phyloP scores from a whole-genome alignment of 768 basidiomycete genomes.

The Kwoniella botswanensis region DNA sequence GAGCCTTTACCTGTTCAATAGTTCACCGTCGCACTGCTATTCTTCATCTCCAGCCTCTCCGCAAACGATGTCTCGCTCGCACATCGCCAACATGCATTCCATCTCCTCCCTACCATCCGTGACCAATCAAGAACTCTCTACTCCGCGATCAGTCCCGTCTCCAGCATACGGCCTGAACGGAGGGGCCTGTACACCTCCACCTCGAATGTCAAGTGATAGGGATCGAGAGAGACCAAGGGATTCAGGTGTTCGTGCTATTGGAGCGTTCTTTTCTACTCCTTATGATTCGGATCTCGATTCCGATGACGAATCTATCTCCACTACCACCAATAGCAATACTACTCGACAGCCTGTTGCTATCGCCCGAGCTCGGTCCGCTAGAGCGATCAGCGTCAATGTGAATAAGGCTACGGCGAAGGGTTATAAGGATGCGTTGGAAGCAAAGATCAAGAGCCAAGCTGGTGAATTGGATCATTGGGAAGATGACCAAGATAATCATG shows the following conservation, averaged over 20 bases:
- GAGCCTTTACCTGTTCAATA: background rate
- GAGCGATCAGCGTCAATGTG: conserved; percentile 2
- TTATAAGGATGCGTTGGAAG: conserved; percentile 18
- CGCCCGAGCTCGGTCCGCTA: background rate
- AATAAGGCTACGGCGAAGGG: conserved; percentile 1
- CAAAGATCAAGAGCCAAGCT: conserved; percentile 17
- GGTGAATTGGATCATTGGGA: conserved; percentile 18
- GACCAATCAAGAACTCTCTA: background rate
- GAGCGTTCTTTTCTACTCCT: conserved; percentile 26
- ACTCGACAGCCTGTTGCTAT: conserved; percentile 5
- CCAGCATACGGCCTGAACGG: conserved; percentile 11
- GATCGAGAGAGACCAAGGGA: conserved; percentile 21
- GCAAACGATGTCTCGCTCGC: conserved; percentile 9
- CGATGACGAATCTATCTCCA: conserved; percentile 10
- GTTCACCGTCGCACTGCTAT: background rate
- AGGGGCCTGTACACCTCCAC: conserved; percentile 16
- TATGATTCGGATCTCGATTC: conserved; percentile 30
- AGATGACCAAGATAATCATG: background rate
- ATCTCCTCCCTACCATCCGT: conserved; percentile 15
- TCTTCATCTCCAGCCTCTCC: background rate
- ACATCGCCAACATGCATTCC: conserved; percentile 20
- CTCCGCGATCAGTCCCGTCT: conserved; percentile 7
- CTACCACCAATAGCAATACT: background rate
- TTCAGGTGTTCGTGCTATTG: conserved; percentile 30
- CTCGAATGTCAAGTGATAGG: background rate